phyloP scores from a whole-genome alignment of 495 filamentous ascomycete species.

The Penicillium angulare region DNA sequence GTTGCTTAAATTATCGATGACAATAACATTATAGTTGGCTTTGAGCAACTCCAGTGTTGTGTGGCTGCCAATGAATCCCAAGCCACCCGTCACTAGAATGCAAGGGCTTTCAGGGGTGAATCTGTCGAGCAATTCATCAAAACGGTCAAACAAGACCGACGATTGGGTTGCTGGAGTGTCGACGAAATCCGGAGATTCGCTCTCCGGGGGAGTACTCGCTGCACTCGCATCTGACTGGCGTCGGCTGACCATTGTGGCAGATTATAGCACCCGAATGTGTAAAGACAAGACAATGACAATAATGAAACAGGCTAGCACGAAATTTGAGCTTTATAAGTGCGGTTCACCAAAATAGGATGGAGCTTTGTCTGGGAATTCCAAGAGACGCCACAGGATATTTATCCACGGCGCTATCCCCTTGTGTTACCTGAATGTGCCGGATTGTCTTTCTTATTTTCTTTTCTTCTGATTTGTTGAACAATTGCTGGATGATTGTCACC shows the following conservation, averaged over 20 bases:
- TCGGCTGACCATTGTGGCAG: constrained; percentile 34
- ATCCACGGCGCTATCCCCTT: no score
- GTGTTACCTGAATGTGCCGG: no score
- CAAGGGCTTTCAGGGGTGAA: constrained; percentile 34
- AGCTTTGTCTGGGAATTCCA: no score
- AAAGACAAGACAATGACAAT: neutral
- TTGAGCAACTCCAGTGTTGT: constrained; percentile 62
- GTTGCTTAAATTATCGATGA: constrained; percentile 65
- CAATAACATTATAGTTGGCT: constrained; percentile 59
- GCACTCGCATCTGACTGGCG: constrained; percentile 34
- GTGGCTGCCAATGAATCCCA: constrained; percentile 67
- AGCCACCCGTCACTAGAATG: constrained; percentile 63
- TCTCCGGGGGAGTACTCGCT: constrained; percentile 34
- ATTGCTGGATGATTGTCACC: no score
- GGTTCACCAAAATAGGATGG: no score
- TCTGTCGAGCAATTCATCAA: constrained; percentile 36
- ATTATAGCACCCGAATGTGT: neutral
- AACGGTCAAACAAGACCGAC: constrained; percentile 40
- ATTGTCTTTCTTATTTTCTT: no score
- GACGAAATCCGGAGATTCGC: constrained; percentile 30
- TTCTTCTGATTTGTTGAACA: no score
- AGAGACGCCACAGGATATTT: no score
- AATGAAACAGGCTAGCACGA: no score
- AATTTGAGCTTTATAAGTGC: no score
- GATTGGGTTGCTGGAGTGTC: constrained; percentile 43